phyloP scores from a whole-genome alignment of 495 filamentous ascomycete species.

The Aspergillus sclerotiicarbonarius region DNA sequence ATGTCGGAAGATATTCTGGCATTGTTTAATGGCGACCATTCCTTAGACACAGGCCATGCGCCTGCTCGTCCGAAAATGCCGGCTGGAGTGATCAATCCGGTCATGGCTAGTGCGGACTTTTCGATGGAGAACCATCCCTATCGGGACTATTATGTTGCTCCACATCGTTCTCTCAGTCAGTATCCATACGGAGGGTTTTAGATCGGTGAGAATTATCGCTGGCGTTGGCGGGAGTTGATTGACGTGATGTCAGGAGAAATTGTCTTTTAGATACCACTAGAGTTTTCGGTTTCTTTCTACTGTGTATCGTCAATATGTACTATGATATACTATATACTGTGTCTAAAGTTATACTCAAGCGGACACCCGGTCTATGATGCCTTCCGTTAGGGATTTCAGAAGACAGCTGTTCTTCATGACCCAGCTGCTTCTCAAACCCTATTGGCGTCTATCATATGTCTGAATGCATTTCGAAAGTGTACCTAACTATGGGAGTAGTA shows the following conservation, averaged over 20 bases:
- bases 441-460: too few relatives aligned
- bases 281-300: background rate
- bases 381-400: too few relatives aligned
- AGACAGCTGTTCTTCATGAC: too few relatives aligned
- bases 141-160: conserved; percentile 59
- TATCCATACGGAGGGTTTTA: conserved; percentile 26
- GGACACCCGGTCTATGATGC: too few relatives aligned
- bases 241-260: background rate
- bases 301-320: background rate
- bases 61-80: conserved; percentile 31
- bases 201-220: conserved; percentile 12
- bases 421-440: too few relatives aligned
- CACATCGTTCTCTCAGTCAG: conserved; percentile 27
- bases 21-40: conserved; percentile 19
- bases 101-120: conserved; percentile 68
- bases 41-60: conserved; percentile 23
- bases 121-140: conserved; percentile 73
- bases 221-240: background rate
- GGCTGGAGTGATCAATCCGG: conserved; percentile 59
- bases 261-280: background rate
- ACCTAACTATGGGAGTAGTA: too few relatives aligned
- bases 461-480: too few relatives aligned
- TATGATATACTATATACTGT: background rate
- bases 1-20: conserved; percentile 2
- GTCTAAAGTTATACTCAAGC: too few relatives aligned